Evolutionary conservation across 345 rosid genomes (phyloP).

Genomic region (Pistacia atlantica): DNA sequence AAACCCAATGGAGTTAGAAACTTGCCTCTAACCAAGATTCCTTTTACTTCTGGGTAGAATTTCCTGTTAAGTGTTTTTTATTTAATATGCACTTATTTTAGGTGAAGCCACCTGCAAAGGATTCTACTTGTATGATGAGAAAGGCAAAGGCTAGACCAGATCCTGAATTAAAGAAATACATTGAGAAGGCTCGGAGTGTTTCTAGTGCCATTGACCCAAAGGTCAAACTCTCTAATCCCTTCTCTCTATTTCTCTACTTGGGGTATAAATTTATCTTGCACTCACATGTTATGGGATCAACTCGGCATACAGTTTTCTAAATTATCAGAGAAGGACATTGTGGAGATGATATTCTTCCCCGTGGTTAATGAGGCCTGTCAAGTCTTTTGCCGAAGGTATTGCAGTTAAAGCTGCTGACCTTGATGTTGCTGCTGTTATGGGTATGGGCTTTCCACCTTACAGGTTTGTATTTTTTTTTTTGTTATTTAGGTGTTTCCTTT

Average conservation of each 20-base stretch:
- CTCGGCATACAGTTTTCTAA: slow-evolving; percentile 29
- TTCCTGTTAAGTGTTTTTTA: no score
- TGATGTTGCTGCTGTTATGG: slow-evolving; percentile 84
- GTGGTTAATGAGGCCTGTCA: slow-evolving; percentile 96
- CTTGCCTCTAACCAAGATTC: not conserved
- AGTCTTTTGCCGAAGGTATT: slow-evolving; percentile 84
- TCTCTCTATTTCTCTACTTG: not conserved
- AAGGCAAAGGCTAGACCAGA: slow-evolving; percentile 86
- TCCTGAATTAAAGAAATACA: slow-evolving; percentile 70
- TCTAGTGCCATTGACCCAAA: slow-evolving; percentile 75
- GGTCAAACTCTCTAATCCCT: slow-evolving; percentile 43
- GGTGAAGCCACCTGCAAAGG: slow-evolving; percentile 89
- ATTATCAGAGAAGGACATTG: slow-evolving; percentile 77
- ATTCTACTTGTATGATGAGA: slow-evolving; percentile 76
- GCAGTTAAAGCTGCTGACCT: slow-evolving; percentile 93
- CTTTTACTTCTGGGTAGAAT: not conserved
- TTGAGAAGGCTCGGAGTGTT: slow-evolving; percentile 80
- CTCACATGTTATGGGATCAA: slow-evolving; percentile 5
- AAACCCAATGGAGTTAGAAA: not conserved
- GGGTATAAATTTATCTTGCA: not conserved
- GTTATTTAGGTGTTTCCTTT: not conserved
- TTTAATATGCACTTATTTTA: slow-evolving; percentile 28
- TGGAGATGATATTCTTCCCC: slow-evolving; percentile 93
- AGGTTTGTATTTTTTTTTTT: slow-evolving; percentile 45
- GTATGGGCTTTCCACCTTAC: slow-evolving; percentile 97